A percentile compares a stretch with the other conserved stretches of the same genome.
phyloP scores from a whole-genome alignment of 345 rosid species.

The Lagerstroemia speciosa region DNA sequence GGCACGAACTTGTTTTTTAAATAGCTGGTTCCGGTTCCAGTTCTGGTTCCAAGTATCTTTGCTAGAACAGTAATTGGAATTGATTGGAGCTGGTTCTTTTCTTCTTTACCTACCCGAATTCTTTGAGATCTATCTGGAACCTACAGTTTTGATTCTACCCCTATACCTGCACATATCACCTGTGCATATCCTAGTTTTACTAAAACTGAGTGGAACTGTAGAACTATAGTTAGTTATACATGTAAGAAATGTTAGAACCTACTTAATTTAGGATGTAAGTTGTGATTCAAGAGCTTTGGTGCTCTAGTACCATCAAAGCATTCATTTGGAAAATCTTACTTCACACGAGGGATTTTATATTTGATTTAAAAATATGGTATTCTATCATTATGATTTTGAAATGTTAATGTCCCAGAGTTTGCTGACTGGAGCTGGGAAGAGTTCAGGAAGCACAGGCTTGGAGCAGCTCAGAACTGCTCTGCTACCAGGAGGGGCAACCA shows the following conservation, averaged over 20 bases:
- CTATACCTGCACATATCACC: too few relatives aligned
- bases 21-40: too few relatives aligned
- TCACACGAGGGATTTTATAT: background rate
- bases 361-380: background rate
- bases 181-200: too few relatives aligned
- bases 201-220: too few relatives aligned
- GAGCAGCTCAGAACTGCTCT: slow-evolving; percentile 97
- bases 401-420: slow-evolving; percentile 40
- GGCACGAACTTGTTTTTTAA: too few relatives aligned
- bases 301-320: background rate
- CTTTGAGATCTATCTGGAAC: too few relatives aligned
- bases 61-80: too few relatives aligned
- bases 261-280: background rate
- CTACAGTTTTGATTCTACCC: too few relatives aligned
- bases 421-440: slow-evolving; percentile 95
- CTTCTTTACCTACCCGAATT: too few relatives aligned
- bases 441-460: slow-evolving; percentile 68
- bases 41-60: too few relatives aligned
- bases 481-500: slow-evolving; percentile 76
- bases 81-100: too few relatives aligned
- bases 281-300: background rate
- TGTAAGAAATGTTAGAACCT: background rate
- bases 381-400: background rate
- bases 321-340: background rate
- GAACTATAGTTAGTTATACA: background rate